Conservation (phyloP, 108 stramenopile genomes). For the Epithemia pelagica region DNA sequence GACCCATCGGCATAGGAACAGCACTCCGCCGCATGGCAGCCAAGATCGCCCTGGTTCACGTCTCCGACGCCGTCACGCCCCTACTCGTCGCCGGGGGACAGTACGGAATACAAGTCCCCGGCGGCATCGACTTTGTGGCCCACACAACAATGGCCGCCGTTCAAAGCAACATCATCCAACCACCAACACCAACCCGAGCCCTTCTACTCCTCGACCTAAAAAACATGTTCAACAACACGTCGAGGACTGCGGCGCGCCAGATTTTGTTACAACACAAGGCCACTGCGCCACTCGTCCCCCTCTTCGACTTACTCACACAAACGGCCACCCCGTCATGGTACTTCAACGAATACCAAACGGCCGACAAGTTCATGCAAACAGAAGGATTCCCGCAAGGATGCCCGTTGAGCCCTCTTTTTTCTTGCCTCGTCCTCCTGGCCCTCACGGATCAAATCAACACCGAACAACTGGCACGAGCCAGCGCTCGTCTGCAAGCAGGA, state of each 20-base stretch:
- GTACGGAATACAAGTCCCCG: no score
- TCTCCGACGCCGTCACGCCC: no score
- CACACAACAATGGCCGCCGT: no score
- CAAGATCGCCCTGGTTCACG: no score
- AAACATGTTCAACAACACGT: neutral
- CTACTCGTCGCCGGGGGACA: no score
- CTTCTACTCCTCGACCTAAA: neutral
- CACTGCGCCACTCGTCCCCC: neutral
- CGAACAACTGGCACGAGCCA: neutral
- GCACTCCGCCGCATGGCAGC: no score
- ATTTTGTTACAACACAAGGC: neutral
- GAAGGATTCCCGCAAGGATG: neutral
- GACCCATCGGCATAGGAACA: no score
- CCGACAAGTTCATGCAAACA: neutral
- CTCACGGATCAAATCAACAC: neutral
- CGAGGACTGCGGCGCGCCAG: neutral
- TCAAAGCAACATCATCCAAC: no score
- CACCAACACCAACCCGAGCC: no score
- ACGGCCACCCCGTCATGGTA: neutral
- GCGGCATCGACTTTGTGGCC: no score
- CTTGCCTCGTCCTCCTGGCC: neutral
- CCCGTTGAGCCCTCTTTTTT: neutral
- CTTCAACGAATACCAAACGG: neutral
- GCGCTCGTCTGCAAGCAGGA: no score
- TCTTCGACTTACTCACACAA: neutral